Conservation (phyloP, 2,329 filamentous ascomycete genomes). For the Colletotrichum eleusines region DNA sequence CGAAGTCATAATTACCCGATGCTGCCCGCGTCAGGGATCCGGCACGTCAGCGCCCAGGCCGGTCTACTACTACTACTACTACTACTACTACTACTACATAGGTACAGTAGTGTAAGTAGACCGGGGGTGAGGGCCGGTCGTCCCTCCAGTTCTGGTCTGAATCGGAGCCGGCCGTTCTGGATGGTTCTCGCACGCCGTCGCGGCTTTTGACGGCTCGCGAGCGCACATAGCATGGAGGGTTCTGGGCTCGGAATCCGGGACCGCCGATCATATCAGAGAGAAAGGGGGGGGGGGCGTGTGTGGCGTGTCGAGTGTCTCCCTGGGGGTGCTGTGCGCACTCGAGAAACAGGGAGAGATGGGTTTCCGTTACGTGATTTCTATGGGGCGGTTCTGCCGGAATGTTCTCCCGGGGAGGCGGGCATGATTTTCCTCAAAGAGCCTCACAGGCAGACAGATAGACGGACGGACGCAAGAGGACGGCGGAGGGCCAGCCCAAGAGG, state of each 20-base stretch:
- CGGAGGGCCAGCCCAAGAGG: no score
- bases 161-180: conserved; percentile 26
- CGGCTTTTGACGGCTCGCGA: not conserved
- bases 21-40: conserved; percentile 9
- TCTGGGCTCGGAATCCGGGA: conserved; percentile 1
- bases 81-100: no score
- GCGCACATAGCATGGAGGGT: not conserved
- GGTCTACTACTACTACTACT: no score
- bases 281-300: not conserved
- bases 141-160: no score
- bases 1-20: conserved; percentile 21
- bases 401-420: conserved; percentile 8
- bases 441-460: not conserved
- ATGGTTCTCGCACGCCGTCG: not conserved
- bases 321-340: not conserved
- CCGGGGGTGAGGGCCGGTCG: not conserved
- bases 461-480: no score
- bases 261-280: not conserved
- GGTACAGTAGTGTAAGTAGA: no score
- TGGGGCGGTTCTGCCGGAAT: not conserved
- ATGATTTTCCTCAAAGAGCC: not conserved
- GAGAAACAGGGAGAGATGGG: not conserved
- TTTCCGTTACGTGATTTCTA: conserved; percentile 29
- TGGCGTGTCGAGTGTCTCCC: not conserved
- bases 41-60: not conserved